Conservation (phyloP, 2,329 filamentous ascomycete genomes). For the Epichloe hybrida region DNA sequence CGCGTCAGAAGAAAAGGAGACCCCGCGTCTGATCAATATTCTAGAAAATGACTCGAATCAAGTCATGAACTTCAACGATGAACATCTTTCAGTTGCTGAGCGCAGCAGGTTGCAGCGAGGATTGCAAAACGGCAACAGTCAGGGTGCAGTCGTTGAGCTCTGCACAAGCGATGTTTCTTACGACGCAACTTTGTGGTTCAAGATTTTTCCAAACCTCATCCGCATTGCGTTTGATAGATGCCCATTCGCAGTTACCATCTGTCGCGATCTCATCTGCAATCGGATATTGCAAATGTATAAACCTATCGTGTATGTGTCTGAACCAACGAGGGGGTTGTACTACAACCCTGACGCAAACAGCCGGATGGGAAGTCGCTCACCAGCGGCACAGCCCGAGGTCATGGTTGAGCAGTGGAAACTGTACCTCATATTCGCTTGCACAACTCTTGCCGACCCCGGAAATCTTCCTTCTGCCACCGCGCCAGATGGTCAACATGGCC, state of each 20-base stretch:
- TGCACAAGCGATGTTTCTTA: conserved; percentile 94
- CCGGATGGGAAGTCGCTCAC: conserved; percentile 38
- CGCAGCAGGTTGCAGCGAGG: conserved; percentile 83
- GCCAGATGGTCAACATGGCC: conserved; percentile 57
- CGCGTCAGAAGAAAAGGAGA: conserved; percentile 43
- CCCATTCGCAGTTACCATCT: conserved; percentile 79
- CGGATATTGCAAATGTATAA: conserved; percentile 88
- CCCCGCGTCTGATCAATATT: conserved; percentile 71
- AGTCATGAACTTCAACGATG: conserved; percentile 85
- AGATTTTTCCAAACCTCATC: conserved; percentile 91
- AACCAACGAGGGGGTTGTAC: conserved; percentile 52
- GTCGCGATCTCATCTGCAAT: conserved; percentile 83
- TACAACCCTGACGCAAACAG: conserved; percentile 47
- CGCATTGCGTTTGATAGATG: conserved; percentile 83
- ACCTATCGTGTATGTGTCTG: conserved; percentile 64
- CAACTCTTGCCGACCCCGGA: conserved; percentile 77
- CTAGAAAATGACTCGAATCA: conserved; percentile 79
- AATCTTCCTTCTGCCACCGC: conserved; percentile 27
- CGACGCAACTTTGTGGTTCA: conserved; percentile 92
- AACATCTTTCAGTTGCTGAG: conserved; percentile 82
- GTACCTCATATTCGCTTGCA: conserved; percentile 93
- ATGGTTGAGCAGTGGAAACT: conserved; percentile 96
- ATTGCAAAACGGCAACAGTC: conserved; percentile 68
- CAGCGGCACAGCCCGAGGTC: conserved; percentile 66
- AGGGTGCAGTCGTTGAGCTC: conserved; percentile 80